Percentiles rank a stretch among this genome's conserved stretches.
phyloP scores from a whole-genome alignment of 768 basidiomycete species.

The Mycena chlorophos region DNA sequence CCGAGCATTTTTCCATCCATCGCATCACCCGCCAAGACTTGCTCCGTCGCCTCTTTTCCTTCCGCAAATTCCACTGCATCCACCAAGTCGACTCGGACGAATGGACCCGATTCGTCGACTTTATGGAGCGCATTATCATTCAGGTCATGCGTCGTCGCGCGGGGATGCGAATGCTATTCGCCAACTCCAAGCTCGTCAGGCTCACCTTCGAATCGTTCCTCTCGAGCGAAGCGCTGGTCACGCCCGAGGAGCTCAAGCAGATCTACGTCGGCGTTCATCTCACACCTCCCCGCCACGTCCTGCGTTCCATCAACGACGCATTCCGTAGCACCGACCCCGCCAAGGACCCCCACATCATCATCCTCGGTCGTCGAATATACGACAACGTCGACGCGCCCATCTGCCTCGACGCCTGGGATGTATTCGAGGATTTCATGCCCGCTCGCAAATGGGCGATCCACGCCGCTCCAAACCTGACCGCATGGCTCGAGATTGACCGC shows the following conservation, averaged over 20 bases:
- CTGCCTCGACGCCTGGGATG: slow-evolving; percentile 14
- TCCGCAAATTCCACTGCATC: slow-evolving; percentile 3
- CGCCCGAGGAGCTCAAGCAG: slow-evolving; percentile 14
- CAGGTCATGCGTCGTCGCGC: slow-evolving; percentile 5
- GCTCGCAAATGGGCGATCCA: slow-evolving; percentile 14
- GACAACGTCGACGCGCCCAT: background rate
- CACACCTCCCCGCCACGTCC: slow-evolving; percentile 7
- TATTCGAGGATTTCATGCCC: slow-evolving; percentile 18
- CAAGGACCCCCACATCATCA: slow-evolving; percentile 2
- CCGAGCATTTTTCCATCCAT: background rate
- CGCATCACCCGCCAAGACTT: background rate
- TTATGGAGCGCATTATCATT: slow-evolving; percentile 13
- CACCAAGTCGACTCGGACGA: background rate
- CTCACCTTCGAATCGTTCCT: slow-evolving; percentile 4
- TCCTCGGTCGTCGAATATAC: slow-evolving; percentile 12
- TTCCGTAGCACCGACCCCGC: background rate
- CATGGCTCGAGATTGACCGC: slow-evolving; percentile 7
- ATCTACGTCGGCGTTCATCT: slow-evolving; percentile 14
- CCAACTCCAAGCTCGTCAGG: background rate
- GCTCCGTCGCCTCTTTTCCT: slow-evolving; percentile 6
- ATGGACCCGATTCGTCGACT: slow-evolving; percentile 7
- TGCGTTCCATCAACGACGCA: slow-evolving; percentile 13
- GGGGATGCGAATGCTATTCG: slow-evolving; percentile 6
- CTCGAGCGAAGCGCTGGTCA: slow-evolving; percentile 1
- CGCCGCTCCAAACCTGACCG: slow-evolving; percentile 3